These are phyloP conservation scores for Aspergillus fischeri DNA, from an alignment of 2,329 filamentous ascomycete genomes.

Conservation along the genomic window DNA sequence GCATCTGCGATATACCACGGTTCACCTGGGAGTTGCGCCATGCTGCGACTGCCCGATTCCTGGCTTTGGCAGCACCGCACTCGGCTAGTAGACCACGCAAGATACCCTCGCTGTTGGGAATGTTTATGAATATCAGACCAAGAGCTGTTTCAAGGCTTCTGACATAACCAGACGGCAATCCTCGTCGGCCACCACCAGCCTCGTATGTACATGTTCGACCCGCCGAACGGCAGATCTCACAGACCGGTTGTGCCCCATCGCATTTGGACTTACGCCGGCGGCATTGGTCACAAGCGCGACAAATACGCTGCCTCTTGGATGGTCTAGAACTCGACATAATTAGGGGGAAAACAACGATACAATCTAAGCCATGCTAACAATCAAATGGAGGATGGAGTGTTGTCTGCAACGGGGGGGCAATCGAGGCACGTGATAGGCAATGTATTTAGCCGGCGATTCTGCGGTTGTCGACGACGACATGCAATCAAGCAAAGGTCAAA, in stretches of 20 bases:
- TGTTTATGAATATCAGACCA: conserved; percentile 41
- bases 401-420: too few species aligned
- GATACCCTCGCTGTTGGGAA: too few species aligned
- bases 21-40: conserved; percentile 4
- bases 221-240: conserved; percentile 53
- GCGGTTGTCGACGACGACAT: too few species aligned
- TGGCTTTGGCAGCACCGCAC: conserved; percentile 29
- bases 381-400: too few species aligned
- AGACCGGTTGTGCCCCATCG: conserved; percentile 62
- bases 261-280: conserved; percentile 66
- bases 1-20: too few species aligned
- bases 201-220: conserved; percentile 17
- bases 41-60: background rate
- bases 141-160: conserved; percentile 63
- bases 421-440: too few species aligned
- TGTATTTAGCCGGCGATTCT: too few species aligned
- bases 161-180: conserved; percentile 71
- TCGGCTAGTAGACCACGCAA: too few species aligned
- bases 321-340: too few species aligned
- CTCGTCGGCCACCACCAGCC: conserved; percentile 45
- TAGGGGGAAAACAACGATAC: too few species aligned
- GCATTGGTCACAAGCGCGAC: conserved; percentile 58
- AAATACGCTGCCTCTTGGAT: conserved; percentile 26
- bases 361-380: too few species aligned
- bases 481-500: too few species aligned